These are phyloP conservation scores for Geosmithia morbida DNA, from an alignment of 2,329 filamentous ascomycete genomes.

Conservation along the genomic window DNA sequence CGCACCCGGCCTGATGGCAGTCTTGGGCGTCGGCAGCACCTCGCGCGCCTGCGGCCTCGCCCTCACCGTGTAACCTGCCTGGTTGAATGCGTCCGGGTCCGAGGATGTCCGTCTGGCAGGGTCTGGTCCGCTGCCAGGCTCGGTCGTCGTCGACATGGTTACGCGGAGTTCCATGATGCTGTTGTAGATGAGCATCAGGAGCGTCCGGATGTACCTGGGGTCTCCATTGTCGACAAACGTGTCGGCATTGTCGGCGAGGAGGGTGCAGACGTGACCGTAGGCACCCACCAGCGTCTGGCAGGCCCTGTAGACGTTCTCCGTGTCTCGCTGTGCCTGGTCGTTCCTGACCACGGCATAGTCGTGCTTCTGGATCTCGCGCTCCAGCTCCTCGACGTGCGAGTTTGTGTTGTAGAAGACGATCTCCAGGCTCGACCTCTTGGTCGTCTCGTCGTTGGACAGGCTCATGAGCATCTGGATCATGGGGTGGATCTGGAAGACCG, in stretches of 20 bases:
- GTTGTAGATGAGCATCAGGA: conserved; percentile 49
- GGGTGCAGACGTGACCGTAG: conserved; percentile 50
- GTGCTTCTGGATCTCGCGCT: conserved; percentile 49
- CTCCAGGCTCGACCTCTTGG: conserved; percentile 49
- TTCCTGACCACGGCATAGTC: conserved; percentile 31
- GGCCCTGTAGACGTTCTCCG: conserved; percentile 48
- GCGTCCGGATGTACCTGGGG: conserved; percentile 50
- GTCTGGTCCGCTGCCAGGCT: conserved; percentile 7
- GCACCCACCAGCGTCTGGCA: conserved; percentile 49
- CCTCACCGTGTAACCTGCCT: conserved; percentile 23
- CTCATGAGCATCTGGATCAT: conserved; percentile 53
- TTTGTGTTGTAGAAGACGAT: conserved; percentile 56
- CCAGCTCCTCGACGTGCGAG: conserved; percentile 49
- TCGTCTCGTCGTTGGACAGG: conserved; percentile 43
- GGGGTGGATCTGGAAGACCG: conserved; percentile 53
- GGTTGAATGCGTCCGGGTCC: background rate
- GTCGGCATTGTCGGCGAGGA: conserved; percentile 46
- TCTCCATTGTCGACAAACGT: conserved; percentile 51
- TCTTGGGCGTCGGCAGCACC: conserved; percentile 33
- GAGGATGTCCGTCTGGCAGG: background rate
- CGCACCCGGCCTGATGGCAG: conserved; percentile 28
- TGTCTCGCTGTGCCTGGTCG: conserved; percentile 34
- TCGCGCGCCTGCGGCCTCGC: conserved; percentile 36
- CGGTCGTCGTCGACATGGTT: conserved; percentile 24
- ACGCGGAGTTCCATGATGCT: conserved; percentile 53